phyloP scores from a whole-genome alignment of 352 stramenopile species.

The Thraustochytrium sp. region DNA sequence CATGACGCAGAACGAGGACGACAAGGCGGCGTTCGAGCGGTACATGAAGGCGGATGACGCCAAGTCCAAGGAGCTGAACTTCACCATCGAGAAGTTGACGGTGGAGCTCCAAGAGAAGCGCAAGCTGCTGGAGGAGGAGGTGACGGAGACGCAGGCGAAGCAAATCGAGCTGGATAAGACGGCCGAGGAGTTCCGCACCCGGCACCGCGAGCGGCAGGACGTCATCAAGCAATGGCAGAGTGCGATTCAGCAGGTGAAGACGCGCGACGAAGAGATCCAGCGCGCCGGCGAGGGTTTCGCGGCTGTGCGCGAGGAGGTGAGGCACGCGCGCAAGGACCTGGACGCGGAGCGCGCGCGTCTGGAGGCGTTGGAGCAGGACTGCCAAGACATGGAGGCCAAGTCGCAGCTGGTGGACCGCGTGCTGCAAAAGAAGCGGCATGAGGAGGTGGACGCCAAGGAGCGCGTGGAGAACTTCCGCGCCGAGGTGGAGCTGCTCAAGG shows the following conservation, averaged over 20 bases:
- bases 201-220: conserved; percentile 84
- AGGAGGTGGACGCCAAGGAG: conserved; percentile 69
- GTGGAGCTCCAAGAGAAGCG: conserved; percentile 70
- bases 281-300: conserved; percentile 78
- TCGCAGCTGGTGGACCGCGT: conserved; percentile 86
- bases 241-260: conserved; percentile 83
- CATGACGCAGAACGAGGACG: conserved; percentile 90
- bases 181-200: conserved; percentile 80
- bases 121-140: conserved; percentile 63
- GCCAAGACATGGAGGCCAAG: conserved; percentile 84
- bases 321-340: conserved; percentile 64
- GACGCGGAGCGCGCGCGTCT: conserved; percentile 80
- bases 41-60: conserved; percentile 85
- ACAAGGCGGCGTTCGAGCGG: conserved; percentile 81
- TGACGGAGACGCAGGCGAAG: conserved; percentile 85
- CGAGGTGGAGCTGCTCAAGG: conserved; percentile 84
- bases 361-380: conserved; percentile 85
- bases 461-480: conserved; percentile 51
- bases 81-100: conserved; percentile 86
- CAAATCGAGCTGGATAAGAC: conserved; percentile 93
- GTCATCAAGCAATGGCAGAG: conserved; percentile 90
- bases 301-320: conserved; percentile 56
- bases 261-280: conserved; percentile 84
- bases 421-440: conserved; percentile 75
- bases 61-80: conserved; percentile 87